Base-by-base conservation (phyloP, 495 filamentous ascomycete species). In the Astrothelium macrocarpum region DNA sequence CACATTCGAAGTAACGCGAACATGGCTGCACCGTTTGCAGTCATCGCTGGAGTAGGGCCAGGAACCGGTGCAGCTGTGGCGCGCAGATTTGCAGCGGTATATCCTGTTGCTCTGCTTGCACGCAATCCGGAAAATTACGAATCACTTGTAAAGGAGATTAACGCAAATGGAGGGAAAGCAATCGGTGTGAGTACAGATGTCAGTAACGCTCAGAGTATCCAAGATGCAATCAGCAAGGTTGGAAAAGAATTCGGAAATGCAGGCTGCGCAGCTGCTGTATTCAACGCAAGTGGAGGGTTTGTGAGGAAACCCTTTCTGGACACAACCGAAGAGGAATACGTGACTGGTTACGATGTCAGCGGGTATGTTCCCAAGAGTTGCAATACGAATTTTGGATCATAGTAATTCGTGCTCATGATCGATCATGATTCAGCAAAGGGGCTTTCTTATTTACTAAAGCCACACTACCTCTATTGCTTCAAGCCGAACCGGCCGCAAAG, bases 291-390 rank as follows among this genome's bases (percentile, higher is more conserved):
- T 2, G 86, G 82, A 32, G 80, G 83, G 1, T 88, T 90, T 64
- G 77, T 84, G 5, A 77, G 82, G 42, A 94, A 93, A 77, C 89
- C 90, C 1, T 95, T 97, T 70, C 76, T 96, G 20, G 91, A 95
- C 65, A 62, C 89, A 56, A 84, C 75, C 0, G 74, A 82, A 43
- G 81, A 84, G 23, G 89, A 94, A 29, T 88, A 90, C 66, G 71
- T 81, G 14, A 67, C 60, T 2, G 79, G 82, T 1, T 82, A 83
- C 43, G 71, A 78, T 10, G 77, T 79, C 25, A 88, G 87, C 68
- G 83, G 80, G 87, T 90, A 78, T 56, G 82, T n/a, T n/a, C n/a
- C n/a, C n/a, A n/a, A n/a, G n/a, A n/a, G n/a, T n/a, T n/a, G n/a
- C n/a, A n/a, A n/a, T n/a, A n/a, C 79, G 42, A 16, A 14, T 63